These are phyloP conservation scores for Friedmanniomyces simplex DNA, from an alignment of 495 filamentous ascomycete genomes.

Conservation along the genomic window DNA sequence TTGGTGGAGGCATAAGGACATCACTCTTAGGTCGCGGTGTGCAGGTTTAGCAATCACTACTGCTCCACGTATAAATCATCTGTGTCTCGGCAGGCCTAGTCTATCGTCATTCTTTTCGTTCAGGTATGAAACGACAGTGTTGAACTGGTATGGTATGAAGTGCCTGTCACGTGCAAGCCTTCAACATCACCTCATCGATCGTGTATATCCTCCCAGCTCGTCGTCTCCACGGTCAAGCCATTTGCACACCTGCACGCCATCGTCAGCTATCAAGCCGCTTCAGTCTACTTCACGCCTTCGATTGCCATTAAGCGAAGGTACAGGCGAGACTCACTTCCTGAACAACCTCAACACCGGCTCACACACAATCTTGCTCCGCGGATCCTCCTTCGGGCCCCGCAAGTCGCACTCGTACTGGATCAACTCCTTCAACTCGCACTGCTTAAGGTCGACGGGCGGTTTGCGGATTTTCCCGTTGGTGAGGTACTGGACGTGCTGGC, in stretches of 20 bases:
- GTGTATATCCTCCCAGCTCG: slow-evolving; percentile 51
- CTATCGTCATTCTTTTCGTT: too few species aligned
- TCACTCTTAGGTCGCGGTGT: too few species aligned
- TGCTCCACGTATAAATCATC: too few species aligned
- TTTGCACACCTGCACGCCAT: slow-evolving; percentile 37
- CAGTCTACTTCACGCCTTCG: too few species aligned
- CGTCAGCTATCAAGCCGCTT: too few species aligned
- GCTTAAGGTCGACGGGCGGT: slow-evolving; percentile 46
- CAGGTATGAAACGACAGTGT: too few species aligned
- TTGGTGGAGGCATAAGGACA: too few species aligned
- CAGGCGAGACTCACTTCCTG: slow-evolving; percentile 58
- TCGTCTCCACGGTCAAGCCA: slow-evolving; percentile 73
- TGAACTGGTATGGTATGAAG: neutral
- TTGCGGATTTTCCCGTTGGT: slow-evolving; percentile 42
- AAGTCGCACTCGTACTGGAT: slow-evolving; percentile 73
- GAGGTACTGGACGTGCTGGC: slow-evolving; percentile 38
- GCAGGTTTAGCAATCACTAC: too few species aligned
- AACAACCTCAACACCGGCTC: slow-evolving; percentile 68
- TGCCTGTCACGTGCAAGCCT: slow-evolving; percentile 5
- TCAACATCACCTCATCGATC: slow-evolving; percentile 11
- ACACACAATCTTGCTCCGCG: slow-evolving; percentile 52
- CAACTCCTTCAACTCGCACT: slow-evolving; percentile 66
- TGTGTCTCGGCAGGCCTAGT: too few species aligned
- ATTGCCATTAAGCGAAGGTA: too few species aligned
- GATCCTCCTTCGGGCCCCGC: slow-evolving; percentile 39